phyloP scores from a whole-genome alignment of 1,284 basidiomycete genomes.

The Cutaneotrichosporon sp. region DNA sequence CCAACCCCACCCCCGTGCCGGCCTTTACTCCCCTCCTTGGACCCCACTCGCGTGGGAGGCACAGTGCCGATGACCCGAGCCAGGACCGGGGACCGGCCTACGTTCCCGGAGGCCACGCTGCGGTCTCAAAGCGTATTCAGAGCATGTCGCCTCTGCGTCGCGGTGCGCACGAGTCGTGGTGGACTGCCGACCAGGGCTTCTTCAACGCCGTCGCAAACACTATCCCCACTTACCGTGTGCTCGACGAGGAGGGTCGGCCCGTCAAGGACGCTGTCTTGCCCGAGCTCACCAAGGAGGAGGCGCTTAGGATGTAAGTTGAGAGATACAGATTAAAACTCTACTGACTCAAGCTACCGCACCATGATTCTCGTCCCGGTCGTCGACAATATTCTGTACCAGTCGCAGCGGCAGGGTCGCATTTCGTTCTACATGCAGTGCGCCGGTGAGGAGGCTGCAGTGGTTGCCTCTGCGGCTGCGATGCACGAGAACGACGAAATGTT shows the following conservation, averaged over 20 bases:
- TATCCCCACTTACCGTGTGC: slow-evolving; percentile 74
- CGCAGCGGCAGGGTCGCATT: slow-evolving; percentile 90
- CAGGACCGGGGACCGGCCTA: slow-evolving; percentile 35
- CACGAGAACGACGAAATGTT: slow-evolving; percentile 73
- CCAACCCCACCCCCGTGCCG: slow-evolving; percentile 46
- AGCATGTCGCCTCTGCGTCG: slow-evolving; percentile 45
- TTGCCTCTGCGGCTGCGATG: slow-evolving; percentile 84
- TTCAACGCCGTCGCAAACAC: slow-evolving; percentile 53
- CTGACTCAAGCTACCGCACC: slow-evolving; percentile 63
- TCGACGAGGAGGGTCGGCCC: slow-evolving; percentile 71
- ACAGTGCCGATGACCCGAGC: slow-evolving; percentile 29
- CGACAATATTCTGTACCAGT: slow-evolving; percentile 85
- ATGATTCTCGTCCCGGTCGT: slow-evolving; percentile 82
- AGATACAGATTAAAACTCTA: neutral
- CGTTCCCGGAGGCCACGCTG: slow-evolving; percentile 40
- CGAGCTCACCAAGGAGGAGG: slow-evolving; percentile 69
- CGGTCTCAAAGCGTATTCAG: slow-evolving; percentile 34
- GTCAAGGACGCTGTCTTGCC: slow-evolving; percentile 71
- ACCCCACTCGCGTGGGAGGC: slow-evolving; percentile 19
- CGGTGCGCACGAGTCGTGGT: slow-evolving; percentile 52
- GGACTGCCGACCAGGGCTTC: slow-evolving; percentile 47
- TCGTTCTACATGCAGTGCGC: slow-evolving; percentile 77
- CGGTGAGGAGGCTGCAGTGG: slow-evolving; percentile 88
- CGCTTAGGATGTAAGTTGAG: slow-evolving; percentile 64
- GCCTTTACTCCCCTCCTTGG: slow-evolving; percentile 30